Conservation (phyloP, 805 yeast species). For the Starmera quercuum region DNA sequence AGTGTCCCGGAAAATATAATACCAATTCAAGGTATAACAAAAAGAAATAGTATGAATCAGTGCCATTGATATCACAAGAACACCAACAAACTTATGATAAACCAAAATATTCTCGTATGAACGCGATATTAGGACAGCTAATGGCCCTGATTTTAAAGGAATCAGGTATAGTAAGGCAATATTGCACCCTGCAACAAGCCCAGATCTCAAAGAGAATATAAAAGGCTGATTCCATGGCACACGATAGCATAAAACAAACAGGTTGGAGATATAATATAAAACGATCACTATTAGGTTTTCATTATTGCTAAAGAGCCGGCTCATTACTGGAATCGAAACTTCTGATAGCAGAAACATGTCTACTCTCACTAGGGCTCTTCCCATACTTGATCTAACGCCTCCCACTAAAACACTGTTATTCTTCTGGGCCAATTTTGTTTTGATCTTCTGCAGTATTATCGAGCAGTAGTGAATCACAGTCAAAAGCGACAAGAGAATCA, state of each 20-base stretch:
- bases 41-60: slow-evolving; percentile 12
- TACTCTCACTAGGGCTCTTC: background rate
- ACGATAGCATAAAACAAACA: slow-evolving; percentile 7
- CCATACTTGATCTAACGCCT: too few relatives aligned
- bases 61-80: slow-evolving; percentile 11
- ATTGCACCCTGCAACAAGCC: slow-evolving; percentile 18
- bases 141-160: slow-evolving; percentile 18
- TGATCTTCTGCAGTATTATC: too few relatives aligned
- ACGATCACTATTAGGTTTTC: slow-evolving; percentile 7
- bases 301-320: slow-evolving; percentile 10
- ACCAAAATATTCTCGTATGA: slow-evolving; percentile 17
- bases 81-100: slow-evolving; percentile 18
- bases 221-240: slow-evolving; percentile 17
- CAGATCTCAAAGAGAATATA: slow-evolving; percentile 17
- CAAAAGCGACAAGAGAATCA: background rate
- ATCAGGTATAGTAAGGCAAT: slow-evolving; percentile 18
- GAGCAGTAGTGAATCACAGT: background rate
- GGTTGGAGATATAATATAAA: slow-evolving; percentile 9
- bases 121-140: slow-evolving; percentile 9
- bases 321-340: slow-evolving; percentile 4
- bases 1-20: slow-evolving; percentile 5
- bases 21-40: slow-evolving; percentile 14
- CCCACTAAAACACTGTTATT: too few relatives aligned
- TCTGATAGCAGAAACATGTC: background rate
- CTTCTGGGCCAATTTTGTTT: too few relatives aligned